Evolutionary conservation across 176 grass and related monocot species (phyloP).

Genomic region (Otatea glauca): DNA sequence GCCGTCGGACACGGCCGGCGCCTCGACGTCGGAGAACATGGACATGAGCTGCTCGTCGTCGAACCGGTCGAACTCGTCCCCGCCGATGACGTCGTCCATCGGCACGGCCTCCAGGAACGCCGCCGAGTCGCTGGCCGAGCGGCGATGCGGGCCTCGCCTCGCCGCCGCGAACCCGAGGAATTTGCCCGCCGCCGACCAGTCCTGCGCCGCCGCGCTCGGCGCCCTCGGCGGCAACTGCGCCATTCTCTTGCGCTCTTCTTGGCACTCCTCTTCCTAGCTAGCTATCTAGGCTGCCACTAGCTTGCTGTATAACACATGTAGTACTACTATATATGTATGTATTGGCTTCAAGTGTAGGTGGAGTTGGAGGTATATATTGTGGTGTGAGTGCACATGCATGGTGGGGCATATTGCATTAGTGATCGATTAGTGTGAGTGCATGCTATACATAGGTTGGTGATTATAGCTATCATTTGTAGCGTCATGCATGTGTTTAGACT

Average conservation of each 20-base stretch:
- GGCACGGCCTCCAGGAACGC: constrained; percentile 80
- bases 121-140: constrained; percentile 84
- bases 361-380: constrained; percentile 35
- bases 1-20: constrained; percentile 45
- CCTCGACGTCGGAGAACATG: constrained; percentile 91
- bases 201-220: constrained; percentile 52
- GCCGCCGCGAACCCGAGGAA: constrained; percentile 81
- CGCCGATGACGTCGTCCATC: constrained; percentile 55
- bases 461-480: constrained; percentile 31
- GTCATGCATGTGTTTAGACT: constrained; percentile 55
- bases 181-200: constrained; percentile 52
- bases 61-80: constrained; percentile 80
- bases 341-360: constrained; percentile 30
- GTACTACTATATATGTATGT: constrained; percentile 5
- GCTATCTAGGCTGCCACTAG: background rate
- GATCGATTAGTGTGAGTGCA: constrained; percentile 32
- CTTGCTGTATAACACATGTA: background rate
- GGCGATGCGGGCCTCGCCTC: constrained; percentile 66
- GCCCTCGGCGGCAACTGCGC: constrained; percentile 81
- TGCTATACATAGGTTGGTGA: constrained; percentile 7
- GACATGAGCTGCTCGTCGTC: constrained; percentile 98
- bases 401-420: constrained; percentile 41
- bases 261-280: background rate
- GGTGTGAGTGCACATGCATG: constrained; percentile 46
- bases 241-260: constrained; percentile 31